These are phyloP conservation scores for Fusarium buharicum DNA, from an alignment of 2,329 filamentous ascomycete genomes.

Conservation along the genomic window DNA sequence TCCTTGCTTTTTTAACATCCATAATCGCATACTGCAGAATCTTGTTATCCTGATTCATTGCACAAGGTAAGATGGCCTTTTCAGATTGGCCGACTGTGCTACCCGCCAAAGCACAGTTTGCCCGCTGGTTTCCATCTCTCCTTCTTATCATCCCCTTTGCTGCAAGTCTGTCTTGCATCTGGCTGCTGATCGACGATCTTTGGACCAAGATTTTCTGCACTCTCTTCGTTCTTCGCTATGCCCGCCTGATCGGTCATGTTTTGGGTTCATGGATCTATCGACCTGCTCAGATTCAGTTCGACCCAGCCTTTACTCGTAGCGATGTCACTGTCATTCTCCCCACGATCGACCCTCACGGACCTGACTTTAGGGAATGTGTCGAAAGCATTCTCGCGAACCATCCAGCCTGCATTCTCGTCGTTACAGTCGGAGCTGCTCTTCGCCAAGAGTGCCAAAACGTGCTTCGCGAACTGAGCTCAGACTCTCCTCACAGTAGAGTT, in stretches of 20 bases:
- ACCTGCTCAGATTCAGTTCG: conserved; percentile 43
- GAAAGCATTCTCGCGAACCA: conserved; percentile 52
- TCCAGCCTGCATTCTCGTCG: conserved; percentile 55
- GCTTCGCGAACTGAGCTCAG: conserved; percentile 3
- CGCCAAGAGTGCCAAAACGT: conserved; percentile 25
- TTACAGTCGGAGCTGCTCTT: conserved; percentile 55
- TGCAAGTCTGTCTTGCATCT: conserved; percentile 7
- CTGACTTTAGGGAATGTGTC: conserved; percentile 56
- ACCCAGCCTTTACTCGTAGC: conserved; percentile 47
- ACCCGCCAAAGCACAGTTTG: neutral
- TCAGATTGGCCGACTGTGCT: conserved; percentile 4
- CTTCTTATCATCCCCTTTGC: conserved; percentile 3
- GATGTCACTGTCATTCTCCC: conserved; percentile 65
- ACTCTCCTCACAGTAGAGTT: conserved; percentile 38
- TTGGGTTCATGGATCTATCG: conserved; percentile 55
- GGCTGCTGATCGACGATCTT: conserved; percentile 25
- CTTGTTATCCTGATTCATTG: neutral
- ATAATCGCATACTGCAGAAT: neutral
- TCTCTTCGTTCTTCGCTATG: conserved; percentile 55
- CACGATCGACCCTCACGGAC: conserved; percentile 57
- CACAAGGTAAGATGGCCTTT: conserved; percentile 1
- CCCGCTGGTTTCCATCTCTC: conserved; percentile 11
- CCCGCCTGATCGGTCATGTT: conserved; percentile 57
- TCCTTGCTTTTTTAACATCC: neutral
- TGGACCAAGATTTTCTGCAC: conserved; percentile 39